Percentiles rank a stretch among this genome's conserved stretches.
phyloP scores from a whole-genome alignment of 1,284 basidiomycete genomes.

The Flammula alnicola region DNA sequence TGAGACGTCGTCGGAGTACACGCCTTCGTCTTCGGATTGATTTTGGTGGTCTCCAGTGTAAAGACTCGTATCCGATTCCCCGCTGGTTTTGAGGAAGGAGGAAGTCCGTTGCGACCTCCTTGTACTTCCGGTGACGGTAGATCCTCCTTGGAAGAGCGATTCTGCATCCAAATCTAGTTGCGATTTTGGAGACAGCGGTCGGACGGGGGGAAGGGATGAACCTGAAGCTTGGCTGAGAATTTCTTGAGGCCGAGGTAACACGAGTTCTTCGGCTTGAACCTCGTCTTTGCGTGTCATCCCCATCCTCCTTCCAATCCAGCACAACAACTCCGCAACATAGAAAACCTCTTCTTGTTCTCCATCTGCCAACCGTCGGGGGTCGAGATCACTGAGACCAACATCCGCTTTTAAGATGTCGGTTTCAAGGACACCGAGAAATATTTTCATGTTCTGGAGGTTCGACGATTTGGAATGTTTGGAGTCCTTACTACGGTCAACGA shows the following conservation, averaged over 20 bases:
- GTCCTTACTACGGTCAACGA: conserved; percentile 34
- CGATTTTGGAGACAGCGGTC: conserved; percentile 15
- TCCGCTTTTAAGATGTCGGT: conserved; percentile 65
- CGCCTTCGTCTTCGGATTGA: conserved; percentile 10
- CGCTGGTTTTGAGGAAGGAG: conserved; percentile 13
- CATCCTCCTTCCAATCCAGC: conserved; percentile 59
- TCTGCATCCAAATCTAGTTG: conserved; percentile 24
- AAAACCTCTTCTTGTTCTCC: conserved; percentile 68
- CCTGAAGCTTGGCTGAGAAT: not conserved
- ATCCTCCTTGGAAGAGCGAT: conserved; percentile 24
- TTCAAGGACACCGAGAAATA: conserved; percentile 78
- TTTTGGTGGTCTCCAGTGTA: conserved; percentile 19
- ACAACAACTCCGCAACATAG: conserved; percentile 64
- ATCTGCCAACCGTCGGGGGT: conserved; percentile 62
- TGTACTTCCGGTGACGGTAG: conserved; percentile 16
- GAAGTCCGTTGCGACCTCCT: conserved; percentile 12
- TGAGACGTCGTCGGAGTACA: conserved; percentile 11
- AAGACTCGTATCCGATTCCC: conserved; percentile 29
- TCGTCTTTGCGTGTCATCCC: conserved; percentile 36
- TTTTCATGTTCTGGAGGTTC: conserved; percentile 66
- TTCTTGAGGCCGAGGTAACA: not conserved
- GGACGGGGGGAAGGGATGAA: not conserved
- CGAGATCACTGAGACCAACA: conserved; percentile 64
- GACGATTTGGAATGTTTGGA: conserved; percentile 40
- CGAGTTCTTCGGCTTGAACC: not conserved